Evolutionary conservation across 1,284 basidiomycete species (phyloP).

Genomic region (Cutaneotrichosporon sp.): DNA sequence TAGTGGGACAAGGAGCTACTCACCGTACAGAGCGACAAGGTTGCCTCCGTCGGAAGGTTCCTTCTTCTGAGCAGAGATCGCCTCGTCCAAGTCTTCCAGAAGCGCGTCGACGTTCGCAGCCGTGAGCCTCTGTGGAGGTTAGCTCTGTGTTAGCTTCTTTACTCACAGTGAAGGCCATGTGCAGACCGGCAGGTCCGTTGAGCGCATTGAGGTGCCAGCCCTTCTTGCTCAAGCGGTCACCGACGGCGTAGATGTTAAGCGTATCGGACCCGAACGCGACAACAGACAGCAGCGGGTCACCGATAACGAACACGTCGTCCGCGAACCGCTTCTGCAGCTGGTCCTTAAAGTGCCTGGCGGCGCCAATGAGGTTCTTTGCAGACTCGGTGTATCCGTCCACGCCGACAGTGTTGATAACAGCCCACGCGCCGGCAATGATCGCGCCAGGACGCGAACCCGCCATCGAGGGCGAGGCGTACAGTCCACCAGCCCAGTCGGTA

Average conservation of each 20-base stretch:
- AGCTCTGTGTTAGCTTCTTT: neutral
- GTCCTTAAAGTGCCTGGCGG: constrained; percentile 32
- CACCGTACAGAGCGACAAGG: constrained; percentile 85
- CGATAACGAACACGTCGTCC: constrained; percentile 71
- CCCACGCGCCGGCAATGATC: constrained; percentile 92
- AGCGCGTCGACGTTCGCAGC: constrained; percentile 39
- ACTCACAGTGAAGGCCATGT: constrained; percentile 88
- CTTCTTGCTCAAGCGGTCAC: constrained; percentile 75
- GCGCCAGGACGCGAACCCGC: constrained; percentile 88
- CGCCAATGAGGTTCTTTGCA: constrained; percentile 75
- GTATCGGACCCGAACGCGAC: constrained; percentile 74
- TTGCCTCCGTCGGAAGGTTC: constrained; percentile 57
- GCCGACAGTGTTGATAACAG: constrained; percentile 89
- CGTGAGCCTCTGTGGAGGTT: constrained; percentile 43
- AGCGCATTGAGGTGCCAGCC: constrained; percentile 92
- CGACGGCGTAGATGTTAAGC: constrained; percentile 68
- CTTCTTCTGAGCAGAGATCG: constrained; percentile 73
- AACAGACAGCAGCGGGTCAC: constrained; percentile 82
- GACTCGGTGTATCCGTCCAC: constrained; percentile 84
- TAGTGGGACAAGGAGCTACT: constrained; percentile 37
- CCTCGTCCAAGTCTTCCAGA: constrained; percentile 60
- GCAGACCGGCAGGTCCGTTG: constrained; percentile 71
- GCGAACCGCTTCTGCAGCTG: constrained; percentile 34
- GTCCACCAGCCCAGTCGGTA: constrained; percentile 66
- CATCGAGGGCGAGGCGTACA: constrained; percentile 57